Percentiles rank a stretch among this genome's conserved stretches.
These are phyloP conservation scores for Sordariomycetes sp. DNA, from an alignment of 2,329 filamentous ascomycete species.

Conservation along the genomic window DNA sequence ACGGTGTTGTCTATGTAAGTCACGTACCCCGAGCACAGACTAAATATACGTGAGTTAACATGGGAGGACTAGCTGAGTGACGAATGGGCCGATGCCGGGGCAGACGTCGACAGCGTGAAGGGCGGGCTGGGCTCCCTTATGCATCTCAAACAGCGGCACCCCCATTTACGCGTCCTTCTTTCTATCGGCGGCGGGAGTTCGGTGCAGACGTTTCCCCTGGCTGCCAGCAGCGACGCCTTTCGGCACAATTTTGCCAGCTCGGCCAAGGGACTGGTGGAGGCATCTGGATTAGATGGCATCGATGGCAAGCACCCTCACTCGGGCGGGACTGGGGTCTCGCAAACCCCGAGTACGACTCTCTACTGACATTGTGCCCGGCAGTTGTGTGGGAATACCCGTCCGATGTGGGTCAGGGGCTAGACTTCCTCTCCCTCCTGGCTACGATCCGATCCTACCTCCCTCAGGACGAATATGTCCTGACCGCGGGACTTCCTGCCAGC, in stretches of 20 bases:
- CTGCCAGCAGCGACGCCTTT: slow-evolving; percentile 48
- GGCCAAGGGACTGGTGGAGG: slow-evolving; percentile 55
- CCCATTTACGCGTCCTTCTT: slow-evolving; percentile 62
- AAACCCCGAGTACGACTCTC: not conserved
- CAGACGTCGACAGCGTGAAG: slow-evolving; percentile 59
- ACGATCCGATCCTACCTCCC: slow-evolving; percentile 58
- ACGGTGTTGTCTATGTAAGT: slow-evolving; percentile 67
- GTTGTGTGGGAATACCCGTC: slow-evolving; percentile 75
- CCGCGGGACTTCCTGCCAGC: slow-evolving; percentile 60
- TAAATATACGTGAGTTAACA: not conserved
- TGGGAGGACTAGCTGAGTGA: slow-evolving; percentile 53
- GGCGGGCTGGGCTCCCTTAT: slow-evolving; percentile 66
- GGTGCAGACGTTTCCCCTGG: slow-evolving; percentile 54
- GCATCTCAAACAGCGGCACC: slow-evolving; percentile 60
- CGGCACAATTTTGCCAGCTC: slow-evolving; percentile 63
- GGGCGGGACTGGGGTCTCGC: not conserved
- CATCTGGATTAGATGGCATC: slow-evolving; percentile 51
- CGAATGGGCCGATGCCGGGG: slow-evolving; percentile 65
- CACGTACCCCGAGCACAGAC: not conserved
- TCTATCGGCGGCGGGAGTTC: slow-evolving; percentile 63
- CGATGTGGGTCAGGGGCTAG: slow-evolving; percentile 51
- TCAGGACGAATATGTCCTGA: slow-evolving; percentile 56
- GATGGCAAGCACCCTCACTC: slow-evolving; percentile 47
- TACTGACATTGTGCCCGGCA: slow-evolving; percentile 20
- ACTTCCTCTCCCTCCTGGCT: slow-evolving; percentile 61